Evolutionary conservation across 108 stramenopile genomes (phyloP), one percentile per base, ranked within the genome.

Genomic region (Cyclostephanos tholiformis): DNA sequence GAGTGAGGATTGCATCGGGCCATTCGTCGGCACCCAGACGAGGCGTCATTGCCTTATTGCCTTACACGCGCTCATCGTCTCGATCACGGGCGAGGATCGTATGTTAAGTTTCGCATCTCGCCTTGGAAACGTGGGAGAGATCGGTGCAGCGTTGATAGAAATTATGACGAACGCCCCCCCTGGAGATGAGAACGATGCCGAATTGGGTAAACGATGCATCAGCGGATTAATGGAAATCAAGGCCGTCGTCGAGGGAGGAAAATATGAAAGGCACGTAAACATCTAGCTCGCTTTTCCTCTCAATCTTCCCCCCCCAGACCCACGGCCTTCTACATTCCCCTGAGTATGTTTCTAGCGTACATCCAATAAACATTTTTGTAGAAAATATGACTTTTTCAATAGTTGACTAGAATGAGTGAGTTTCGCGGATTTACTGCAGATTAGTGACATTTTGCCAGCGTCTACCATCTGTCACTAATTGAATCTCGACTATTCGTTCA

Each of bases 1-100:
- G 14, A 60, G 29, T 64, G 14, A 41, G 13, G 65, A 55, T 32
- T 81, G 74, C 49, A 81, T 81, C 55, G 80, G 80, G 13, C 36
- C 74, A 17, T 81, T 60, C 35, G 69, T 69, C 41, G 80, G 80
- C 20, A 69, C 71, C 1, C 57, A 41, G 66, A 58, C 63, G n/a
- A 35, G 55, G 6, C 26, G 16, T 1, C 69, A 43, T 58, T 63
- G 59, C 23, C 38, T 71, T 20, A 58, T 52, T 46, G 70, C 77
- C 41, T 59, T 71, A 7, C 36, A 16, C 8, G n/a, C 22, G 29
- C 56, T 78, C 3, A 51, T 32, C 22, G 56, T 25, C 32, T 3
- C 23, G 69, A 44, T 63, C 1, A 57, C n/a, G 52, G 29, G 63
- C 63, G 58, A 66, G 46, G 26, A 16, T 11, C 46, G 48, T 12